A percentile compares a stretch with the other conserved stretches of the same genome.
Evolutionary conservation across 2,329 filamentous ascomycete genomes (phyloP).

Genomic region (Parastagonospora avenae): DNA sequence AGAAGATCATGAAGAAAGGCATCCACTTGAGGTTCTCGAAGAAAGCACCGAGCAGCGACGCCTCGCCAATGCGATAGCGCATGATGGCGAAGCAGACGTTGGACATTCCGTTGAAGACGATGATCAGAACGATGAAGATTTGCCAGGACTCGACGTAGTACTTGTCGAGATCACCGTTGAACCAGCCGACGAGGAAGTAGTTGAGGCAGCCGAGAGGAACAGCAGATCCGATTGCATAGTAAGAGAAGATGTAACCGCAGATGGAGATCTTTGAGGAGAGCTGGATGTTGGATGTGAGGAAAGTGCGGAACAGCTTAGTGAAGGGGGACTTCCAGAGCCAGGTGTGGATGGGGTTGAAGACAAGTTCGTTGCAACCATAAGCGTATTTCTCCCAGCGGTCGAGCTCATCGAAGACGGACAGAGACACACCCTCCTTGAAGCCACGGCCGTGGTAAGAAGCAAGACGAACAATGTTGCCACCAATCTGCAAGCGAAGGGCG

Average conservation of each 20-base stretch:
- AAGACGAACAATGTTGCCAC: constrained; percentile 69
- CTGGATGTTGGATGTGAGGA: constrained; percentile 64
- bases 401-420: constrained; percentile 74
- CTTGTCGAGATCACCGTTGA: constrained; percentile 74
- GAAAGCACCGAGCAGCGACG: constrained; percentile 56
- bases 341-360: constrained; percentile 69
- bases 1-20: constrained; percentile 73
- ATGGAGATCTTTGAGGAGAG: constrained; percentile 72
- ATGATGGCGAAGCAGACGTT: constrained; percentile 65
- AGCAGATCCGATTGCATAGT: constrained; percentile 70
- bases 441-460: constrained; percentile 70
- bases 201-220: constrained; percentile 69
- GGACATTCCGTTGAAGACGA: constrained; percentile 67
- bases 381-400: constrained; percentile 73
- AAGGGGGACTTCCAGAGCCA: constrained; percentile 68
- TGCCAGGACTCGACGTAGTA: constrained; percentile 76
- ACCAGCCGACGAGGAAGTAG: constrained; percentile 74
- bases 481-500: constrained; percentile 70
- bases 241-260: constrained; percentile 70
- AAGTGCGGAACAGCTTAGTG: constrained; percentile 66
- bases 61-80: constrained; percentile 64
- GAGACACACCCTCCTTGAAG: constrained; percentile 73
- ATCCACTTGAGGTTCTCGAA: constrained; percentile 67
- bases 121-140: constrained; percentile 65
- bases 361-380: constrained; percentile 70